These are phyloP conservation scores for Schizophyllum commune DNA, from an alignment of 1,284 basidiomycete species.

Conservation along the genomic window DNA sequence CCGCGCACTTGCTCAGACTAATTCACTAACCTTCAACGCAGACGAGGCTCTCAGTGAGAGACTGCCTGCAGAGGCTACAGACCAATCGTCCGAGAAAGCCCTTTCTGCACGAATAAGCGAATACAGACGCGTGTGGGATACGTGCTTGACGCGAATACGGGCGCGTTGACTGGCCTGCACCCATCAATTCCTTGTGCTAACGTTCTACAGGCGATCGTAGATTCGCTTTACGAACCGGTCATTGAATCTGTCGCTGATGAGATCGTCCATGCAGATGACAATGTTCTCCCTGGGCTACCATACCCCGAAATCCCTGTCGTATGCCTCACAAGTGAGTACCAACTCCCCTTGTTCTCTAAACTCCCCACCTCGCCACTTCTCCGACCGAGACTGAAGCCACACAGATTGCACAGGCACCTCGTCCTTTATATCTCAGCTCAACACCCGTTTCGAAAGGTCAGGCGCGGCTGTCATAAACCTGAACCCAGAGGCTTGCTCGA, in stretches of 20 bases:
- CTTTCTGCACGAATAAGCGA: not conserved
- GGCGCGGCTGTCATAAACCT: conserved; percentile 20
- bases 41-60: not conserved
- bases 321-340: conserved; percentile 43
- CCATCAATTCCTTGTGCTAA: conserved; percentile 2
- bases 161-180: conserved; percentile 21
- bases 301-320: conserved; percentile 47
- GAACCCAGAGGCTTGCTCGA: not conserved
- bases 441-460: conserved; percentile 23
- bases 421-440: conserved; percentile 38
- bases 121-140: conserved; percentile 42
- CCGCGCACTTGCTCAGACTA: not conserved
- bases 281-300: conserved; percentile 37
- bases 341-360: not conserved
- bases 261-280: conserved; percentile 31
- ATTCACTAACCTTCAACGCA: not conserved
- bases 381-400: conserved; percentile 7
- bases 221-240: conserved; percentile 35
- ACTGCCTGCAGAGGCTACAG: not conserved
- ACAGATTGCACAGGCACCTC: conserved; percentile 31
- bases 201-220: conserved; percentile 31
- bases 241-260: conserved; percentile 31
- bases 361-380: not conserved
- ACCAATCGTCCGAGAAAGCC: not conserved
- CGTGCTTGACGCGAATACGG: conserved; percentile 38